phyloP scores from a whole-genome alignment of 345 rosid genomes.

The Syzygium oleosum region DNA sequence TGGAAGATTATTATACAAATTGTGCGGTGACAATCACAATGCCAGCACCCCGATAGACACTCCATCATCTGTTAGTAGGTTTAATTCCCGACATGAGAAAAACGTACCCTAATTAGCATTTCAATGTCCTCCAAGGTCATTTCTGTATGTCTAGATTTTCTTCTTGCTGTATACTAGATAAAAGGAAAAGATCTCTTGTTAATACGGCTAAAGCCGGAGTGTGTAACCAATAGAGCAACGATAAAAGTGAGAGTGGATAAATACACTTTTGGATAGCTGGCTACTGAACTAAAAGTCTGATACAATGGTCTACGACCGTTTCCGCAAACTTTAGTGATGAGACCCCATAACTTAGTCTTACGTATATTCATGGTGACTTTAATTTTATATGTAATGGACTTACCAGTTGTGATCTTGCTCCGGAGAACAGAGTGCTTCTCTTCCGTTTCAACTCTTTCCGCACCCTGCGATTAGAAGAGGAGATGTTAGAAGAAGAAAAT shows the following conservation, averaged over 20 bases:
- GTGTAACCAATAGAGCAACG: not conserved
- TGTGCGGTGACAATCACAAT: constrained; percentile 3
- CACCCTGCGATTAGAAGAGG: not conserved
- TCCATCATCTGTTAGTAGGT: not conserved
- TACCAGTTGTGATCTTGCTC: not conserved
- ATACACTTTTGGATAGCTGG: not conserved
- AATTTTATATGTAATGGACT: not conserved
- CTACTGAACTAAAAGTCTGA: not conserved
- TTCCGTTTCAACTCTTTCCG: not conserved
- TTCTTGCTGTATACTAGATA: not conserved
- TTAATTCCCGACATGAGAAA: not conserved
- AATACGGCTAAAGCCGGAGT: not conserved
- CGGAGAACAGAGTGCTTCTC: not conserved
- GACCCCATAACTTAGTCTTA: not conserved
- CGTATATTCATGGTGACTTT: not conserved
- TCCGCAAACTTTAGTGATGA: not conserved
- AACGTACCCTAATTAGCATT: not conserved
- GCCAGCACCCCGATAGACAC: not conserved
- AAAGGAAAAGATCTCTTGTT: not conserved
- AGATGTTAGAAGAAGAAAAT: not conserved
- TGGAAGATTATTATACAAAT: not conserved
- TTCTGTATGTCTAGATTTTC: not conserved
- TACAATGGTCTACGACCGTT: not conserved
- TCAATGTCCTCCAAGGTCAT: not conserved
- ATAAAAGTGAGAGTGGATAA: not conserved